These are phyloP conservation scores for Nemania sp. DNA, from an alignment of 2,329 filamentous ascomycete genomes.

Conservation along the genomic window DNA sequence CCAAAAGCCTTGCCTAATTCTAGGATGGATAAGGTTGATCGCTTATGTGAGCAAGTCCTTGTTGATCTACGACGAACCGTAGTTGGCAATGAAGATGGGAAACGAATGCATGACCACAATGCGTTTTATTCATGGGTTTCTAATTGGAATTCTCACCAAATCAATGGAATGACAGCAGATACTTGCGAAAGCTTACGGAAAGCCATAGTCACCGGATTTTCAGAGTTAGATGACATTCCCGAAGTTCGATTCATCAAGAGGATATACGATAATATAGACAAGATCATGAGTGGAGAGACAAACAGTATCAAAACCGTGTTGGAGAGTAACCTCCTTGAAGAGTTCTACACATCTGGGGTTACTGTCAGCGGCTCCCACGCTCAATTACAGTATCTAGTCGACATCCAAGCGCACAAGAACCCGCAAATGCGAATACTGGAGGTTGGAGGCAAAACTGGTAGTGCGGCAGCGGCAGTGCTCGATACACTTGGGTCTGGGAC, in stretches of 20 bases:
- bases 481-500: slow-evolving; percentile 10
- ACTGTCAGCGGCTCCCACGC: slow-evolving; percentile 7
- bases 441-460: slow-evolving; percentile 3
- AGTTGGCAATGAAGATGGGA: too few species aligned
- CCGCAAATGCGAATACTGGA: slow-evolving; percentile 29
- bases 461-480: slow-evolving; percentile 12
- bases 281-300: slow-evolving; percentile 16
- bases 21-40: too few species aligned
- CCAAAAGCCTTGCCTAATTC: slow-evolving; percentile 6
- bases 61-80: too few species aligned
- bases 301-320: slow-evolving; percentile 27
- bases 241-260: slow-evolving; percentile 22
- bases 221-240: slow-evolving; percentile 20
- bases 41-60: too few species aligned
- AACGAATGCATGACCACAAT: too few species aligned
- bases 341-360: slow-evolving; percentile 21
- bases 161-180: too few species aligned
- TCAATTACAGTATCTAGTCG: slow-evolving; percentile 22
- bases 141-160: too few species aligned
- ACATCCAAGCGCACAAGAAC: slow-evolving; percentile 28
- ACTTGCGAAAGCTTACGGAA: too few species aligned
- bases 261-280: slow-evolving; percentile 26
- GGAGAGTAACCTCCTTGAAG: slow-evolving; percentile 6
- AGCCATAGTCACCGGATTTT: too few species aligned
- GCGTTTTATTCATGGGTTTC: too few species aligned